phyloP scores from a whole-genome alignment of 352 stramenopile species.

The Phytophthora fragariaefolia region DNA sequence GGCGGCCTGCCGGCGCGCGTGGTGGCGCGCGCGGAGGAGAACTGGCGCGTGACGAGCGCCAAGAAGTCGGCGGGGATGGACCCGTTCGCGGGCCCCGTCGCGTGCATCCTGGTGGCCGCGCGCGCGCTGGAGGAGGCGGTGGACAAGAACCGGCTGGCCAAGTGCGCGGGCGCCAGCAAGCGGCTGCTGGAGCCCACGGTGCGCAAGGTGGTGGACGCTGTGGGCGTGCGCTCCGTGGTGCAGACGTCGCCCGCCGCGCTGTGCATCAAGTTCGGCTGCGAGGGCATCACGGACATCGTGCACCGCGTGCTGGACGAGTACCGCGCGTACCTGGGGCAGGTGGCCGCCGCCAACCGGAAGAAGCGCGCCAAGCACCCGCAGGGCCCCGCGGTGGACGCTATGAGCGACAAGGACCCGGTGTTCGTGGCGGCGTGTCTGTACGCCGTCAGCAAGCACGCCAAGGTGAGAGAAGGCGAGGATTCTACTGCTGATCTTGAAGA shows the following conservation, averaged over 20 bases:
- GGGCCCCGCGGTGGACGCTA: slow-evolving; percentile 22
- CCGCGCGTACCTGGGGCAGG: slow-evolving; percentile 26
- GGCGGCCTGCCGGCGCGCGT: slow-evolving; percentile 62
- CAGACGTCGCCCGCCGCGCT: slow-evolving; percentile 58
- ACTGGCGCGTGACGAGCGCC: slow-evolving; percentile 54
- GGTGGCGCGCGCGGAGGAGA: slow-evolving; percentile 57
- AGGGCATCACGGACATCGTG: slow-evolving; percentile 68
- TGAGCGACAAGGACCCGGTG: slow-evolving; percentile 55
- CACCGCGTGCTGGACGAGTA: slow-evolving; percentile 67
- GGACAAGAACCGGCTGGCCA: slow-evolving; percentile 50
- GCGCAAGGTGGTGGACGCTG: slow-evolving; percentile 58
- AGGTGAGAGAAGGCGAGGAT: slow-evolving; percentile 30
- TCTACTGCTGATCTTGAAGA: slow-evolving; percentile 15
- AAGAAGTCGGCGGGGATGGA: slow-evolving; percentile 49
- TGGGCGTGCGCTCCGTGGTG: slow-evolving; percentile 54
- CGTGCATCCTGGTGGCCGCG: slow-evolving; percentile 69
- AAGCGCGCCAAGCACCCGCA: slow-evolving; percentile 31
- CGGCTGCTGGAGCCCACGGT: slow-evolving; percentile 55
- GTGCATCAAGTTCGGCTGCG: slow-evolving; percentile 79
- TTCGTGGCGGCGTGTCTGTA: slow-evolving; percentile 75
- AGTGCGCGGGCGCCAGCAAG: slow-evolving; percentile 47
- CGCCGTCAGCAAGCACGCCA: slow-evolving; percentile 69
- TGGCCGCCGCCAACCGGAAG: slow-evolving; percentile 23
- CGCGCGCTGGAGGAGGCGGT: slow-evolving; percentile 56
- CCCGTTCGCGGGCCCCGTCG: slow-evolving; percentile 55